Conservation (phyloP, 371 early-diverging fungal species). For the Lichtheimia ornata region DNA sequence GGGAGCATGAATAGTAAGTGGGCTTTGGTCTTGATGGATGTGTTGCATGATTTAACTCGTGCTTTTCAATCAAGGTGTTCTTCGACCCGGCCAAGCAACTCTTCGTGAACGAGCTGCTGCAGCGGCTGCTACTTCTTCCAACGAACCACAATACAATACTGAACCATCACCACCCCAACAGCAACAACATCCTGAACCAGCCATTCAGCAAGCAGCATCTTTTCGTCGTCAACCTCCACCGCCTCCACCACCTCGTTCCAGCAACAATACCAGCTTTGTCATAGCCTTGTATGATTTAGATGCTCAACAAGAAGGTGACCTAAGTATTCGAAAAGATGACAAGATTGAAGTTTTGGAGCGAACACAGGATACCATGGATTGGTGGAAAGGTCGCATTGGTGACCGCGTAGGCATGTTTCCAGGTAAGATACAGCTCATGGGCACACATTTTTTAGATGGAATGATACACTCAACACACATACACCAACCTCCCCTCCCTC, state of each 20-base stretch:
- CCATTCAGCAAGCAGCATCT: background rate
- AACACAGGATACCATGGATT: constrained; percentile 59
- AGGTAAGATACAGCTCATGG: constrained; percentile 36
- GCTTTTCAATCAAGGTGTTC: background rate
- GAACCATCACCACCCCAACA: background rate
- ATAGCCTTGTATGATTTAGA: constrained; percentile 74
- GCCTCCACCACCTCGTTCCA: constrained; percentile 8
- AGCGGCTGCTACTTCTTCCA: background rate
- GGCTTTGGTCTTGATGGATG: too few relatives aligned
- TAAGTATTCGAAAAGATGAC: constrained; percentile 66
- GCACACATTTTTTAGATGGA: too few relatives aligned
- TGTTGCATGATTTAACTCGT: background rate
- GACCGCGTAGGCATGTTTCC: constrained; percentile 70
- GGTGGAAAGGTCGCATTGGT: constrained; percentile 76
- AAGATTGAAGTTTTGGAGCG: constrained; percentile 63
- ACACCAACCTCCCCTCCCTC: too few relatives aligned
- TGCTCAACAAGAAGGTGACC: constrained; percentile 70
- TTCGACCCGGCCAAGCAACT: constrained; percentile 8
- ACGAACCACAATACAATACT: too few relatives aligned
- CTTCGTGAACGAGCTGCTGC: constrained; percentile 13
- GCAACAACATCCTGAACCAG: background rate
- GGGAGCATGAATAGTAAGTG: background rate
- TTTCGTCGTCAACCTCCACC: constrained; percentile 13
- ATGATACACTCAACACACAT: too few relatives aligned
- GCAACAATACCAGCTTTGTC: constrained; percentile 24